Evolutionary conservation across 148 eudicot species (phyloP), one percentile per base, ranked within the genome.

Genomic region (Persicaria tinctoria): DNA sequence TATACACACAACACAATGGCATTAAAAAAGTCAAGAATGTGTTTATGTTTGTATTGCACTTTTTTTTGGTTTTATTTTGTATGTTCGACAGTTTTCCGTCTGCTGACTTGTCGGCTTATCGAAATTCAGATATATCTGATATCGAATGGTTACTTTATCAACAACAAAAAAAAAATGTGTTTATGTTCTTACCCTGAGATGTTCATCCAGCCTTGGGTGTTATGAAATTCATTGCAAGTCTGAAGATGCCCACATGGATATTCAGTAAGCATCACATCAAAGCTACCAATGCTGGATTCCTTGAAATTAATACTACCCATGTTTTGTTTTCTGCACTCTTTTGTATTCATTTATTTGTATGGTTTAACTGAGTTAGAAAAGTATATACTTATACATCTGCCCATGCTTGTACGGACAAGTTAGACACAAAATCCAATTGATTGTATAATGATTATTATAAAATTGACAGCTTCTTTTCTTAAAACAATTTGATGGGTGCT

Each of bases 381-480:
- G 41, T 32, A 32, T 32, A 32, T 32, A 32, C 41, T 32, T 32
- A 32, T 32, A 32, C 41, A 55, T 55, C 23, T 55, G 8, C 63
- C 63, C 63, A 17, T 57, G 63, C 63, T 17, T 57, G 2, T 18
- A 18, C 27, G 20, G 63, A 57, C 11, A 32, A 32, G 20, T 57
- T 57, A 57, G 8, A 57, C 27, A 57, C 63, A 57, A 57, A 32
- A 57, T 57, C 63, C 63, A 57, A 10, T 57, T 57, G 63, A 57
- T 18, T 17, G 20, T 17, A 57, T 18, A n/a, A 57, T 18, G 27
- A 18, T 6, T 57, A 17, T 57, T 6, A 1, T 57, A 57, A 17
- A 17, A n/a, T 50, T 57, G 7, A 18, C 32, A 17, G 8, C 9
- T 6, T 18, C 63, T 57, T 57, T 57, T 17, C 3, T 6, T 17